Conservation (phyloP, 1,284 basidiomycete species). For the Vanrija humicola region DNA sequence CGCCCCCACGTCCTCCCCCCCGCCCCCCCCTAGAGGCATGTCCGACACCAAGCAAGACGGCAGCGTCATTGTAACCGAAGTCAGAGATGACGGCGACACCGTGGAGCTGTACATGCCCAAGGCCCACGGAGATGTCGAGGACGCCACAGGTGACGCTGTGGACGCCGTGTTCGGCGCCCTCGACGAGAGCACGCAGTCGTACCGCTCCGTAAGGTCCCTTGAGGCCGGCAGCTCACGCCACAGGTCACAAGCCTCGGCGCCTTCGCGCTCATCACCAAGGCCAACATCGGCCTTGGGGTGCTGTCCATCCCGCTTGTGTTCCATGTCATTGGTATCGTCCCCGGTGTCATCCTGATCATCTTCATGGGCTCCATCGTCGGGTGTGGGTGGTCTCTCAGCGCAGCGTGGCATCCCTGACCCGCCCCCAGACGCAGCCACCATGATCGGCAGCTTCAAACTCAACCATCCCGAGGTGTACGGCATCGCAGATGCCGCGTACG, state of each 20-base stretch:
- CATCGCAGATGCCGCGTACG: conserved; percentile 29
- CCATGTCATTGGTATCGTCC: conserved; percentile 25
- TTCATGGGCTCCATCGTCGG: conserved; percentile 8
- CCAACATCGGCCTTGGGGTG: conserved; percentile 31
- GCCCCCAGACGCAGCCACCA: not conserved
- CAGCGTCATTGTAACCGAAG: no score
- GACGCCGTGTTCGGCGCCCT: no score
- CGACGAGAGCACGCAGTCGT: no score
- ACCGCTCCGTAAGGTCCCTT: no score
- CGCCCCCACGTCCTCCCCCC: no score
- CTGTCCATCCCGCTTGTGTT: conserved; percentile 28
- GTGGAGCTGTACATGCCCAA: no score
- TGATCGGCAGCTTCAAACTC: conserved; percentile 40
- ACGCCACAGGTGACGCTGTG: no score
- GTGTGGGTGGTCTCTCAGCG: conserved; percentile 19
- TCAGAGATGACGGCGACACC: no score
- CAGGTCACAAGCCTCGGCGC: not conserved
- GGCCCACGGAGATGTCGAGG: no score
- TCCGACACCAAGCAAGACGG: no score
- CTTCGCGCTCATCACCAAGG: conserved; percentile 16
- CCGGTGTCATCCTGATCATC: conserved; percentile 27
- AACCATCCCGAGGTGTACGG: conserved; percentile 38
- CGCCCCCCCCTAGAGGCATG: no score
- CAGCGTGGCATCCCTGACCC: not conserved
- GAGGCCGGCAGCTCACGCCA: no score